Evolutionary conservation across 2,329 filamentous ascomycete species (phyloP), one percentile per base, ranked within the genome.

Genomic region (Talaromyces islandicus): DNA sequence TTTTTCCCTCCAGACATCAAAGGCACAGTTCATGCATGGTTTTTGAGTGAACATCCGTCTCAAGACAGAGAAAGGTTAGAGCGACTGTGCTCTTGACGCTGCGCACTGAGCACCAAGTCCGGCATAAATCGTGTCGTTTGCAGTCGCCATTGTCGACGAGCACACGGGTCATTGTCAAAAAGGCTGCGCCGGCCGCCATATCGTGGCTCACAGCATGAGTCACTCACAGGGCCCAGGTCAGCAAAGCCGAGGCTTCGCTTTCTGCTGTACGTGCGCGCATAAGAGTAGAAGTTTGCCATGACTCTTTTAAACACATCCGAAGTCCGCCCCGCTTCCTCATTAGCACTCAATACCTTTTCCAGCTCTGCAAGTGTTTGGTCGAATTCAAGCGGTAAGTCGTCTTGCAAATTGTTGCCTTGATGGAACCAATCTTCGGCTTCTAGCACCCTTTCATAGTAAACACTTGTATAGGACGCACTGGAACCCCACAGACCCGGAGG

Each of bases 341-440:
- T 48, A 7, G 27, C 6, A 30, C 29, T 60, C 32, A 35, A 29
- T 25, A 51, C 25, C 25, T 27, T 27, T 27, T 27, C 25, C 6
- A 27, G 25, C 25, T 27, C 3, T 27, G 25, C 25, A 27, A 61
- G 56, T 27, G 41, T 51, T 35, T n/a, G n/a, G 1, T 25, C 46
- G 9, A 56, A 60, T 21, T 54, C 43, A 12, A 12, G 43, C 11
- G 51, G 27, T 3, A n/a, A 19, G n/a, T 35, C 27, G 17, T 58
- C 19, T 27, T 54, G 54, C 17, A 41, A 30, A 19, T 32, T 24
- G 19, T 58, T 46, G 43, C 56, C 54, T 32, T 61, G 59, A 35
- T 52, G 59, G 27, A 61, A 61, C 59, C 59, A 61, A 41, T 61
- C 59, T 6, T 61, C 59, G n/a, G 55, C 55, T 24, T 14, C 46